Base-by-base conservation (phyloP, 345 rosid species). In the Orychophragmus violaceus region DNA sequence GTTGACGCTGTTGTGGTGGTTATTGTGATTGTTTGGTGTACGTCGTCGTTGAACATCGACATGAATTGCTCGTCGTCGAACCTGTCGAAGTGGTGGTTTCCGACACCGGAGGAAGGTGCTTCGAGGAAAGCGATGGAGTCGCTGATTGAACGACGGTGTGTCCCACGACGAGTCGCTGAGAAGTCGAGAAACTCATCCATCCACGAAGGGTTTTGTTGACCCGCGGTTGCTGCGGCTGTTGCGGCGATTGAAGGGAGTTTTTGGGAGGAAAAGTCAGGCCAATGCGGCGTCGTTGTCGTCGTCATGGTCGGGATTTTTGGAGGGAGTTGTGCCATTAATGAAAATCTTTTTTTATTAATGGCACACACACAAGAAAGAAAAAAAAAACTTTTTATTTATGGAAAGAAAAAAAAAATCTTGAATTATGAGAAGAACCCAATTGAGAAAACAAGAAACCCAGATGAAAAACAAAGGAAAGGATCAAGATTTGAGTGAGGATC, bases 161-260 rank as follows among this genome's bases (percentile, higher is more conserved):
- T 69, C 0, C 84, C 85, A 6, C 98, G 89, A 24, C 89, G 73
- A 23, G 75, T 42, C 19, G 88, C 68, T 5, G 97, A 84, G 86
- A 92, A 92, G 57, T 92, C 95, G 1, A 92, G 82, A 73, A 92
- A 92, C 74, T 89, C 98, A 21, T 89, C 96, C 23, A 82, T 81
- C 95, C 95, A 86, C 0, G 82, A 81, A 3, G 87, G 79, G 17
- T 78, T 83, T 18, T 80, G 75, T 30, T 41, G 57, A 16, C 52
- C 57, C 6, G 66, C 61, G 41, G 72, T 36, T 41, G 73, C 19
- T 5, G 76, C 30, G 27, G 68, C 60, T 10, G 66, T 57, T 5
- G 66, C 54, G 48, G 71, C 70, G 7, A 79, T 24, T n/a, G 77
- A 64, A 5, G 90, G 69, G 42, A 76, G 50, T 64, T 68, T 71